Evolutionary conservation across 495 filamentous ascomycete genomes (phyloP), one percentile per base, ranked within the genome.

Genomic region (Xylaria venustula): DNA sequence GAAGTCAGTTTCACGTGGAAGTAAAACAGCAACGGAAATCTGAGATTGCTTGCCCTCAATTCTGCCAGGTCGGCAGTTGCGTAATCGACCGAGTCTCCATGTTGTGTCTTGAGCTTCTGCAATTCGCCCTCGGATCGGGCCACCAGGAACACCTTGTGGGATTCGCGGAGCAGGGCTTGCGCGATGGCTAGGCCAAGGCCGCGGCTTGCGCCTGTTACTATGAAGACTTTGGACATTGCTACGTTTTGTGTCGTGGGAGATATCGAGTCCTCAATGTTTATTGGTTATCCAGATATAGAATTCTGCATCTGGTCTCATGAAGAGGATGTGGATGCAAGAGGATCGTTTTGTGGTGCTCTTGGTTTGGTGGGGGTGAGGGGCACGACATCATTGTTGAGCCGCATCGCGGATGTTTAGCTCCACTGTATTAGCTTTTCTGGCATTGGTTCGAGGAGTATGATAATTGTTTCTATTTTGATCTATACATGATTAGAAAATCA

Each of bases 131-230:
- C 71, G 61, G 82, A 90, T 58, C 94, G 87, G 14, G 94, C 89
- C 28, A 93, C 78, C 5, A 91, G 77, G 41, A 97, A 84, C 19
- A 96, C 80, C 47, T 89, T 90, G 76, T 91, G 85, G 0, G 49
- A 48, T 9, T 81, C 71, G n/a, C 78, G 63, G 53, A 97, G 83
- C 34, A 98, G 84, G 66, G 85, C 82, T 63, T 89, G 79, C 28
- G 89, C 82, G 25, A 93, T 84, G 9, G 91, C 91, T 22, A 89
- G 83, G 48, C 94, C 94, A 61, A 98, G 89, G 36, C 94, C 93
- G 14, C 85, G 82, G 56, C 85, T 88, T 15, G 84, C 82, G 15
- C 90, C 90, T 3, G 89, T 91, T 28, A 92, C 79, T 45, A 92
- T 79, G 62, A 89, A 79, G 19, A 81, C 83, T 71, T 89, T 89